phyloP scores from a whole-genome alignment of 2,329 filamentous ascomycete genomes.

The Raffaelea albimanens region DNA sequence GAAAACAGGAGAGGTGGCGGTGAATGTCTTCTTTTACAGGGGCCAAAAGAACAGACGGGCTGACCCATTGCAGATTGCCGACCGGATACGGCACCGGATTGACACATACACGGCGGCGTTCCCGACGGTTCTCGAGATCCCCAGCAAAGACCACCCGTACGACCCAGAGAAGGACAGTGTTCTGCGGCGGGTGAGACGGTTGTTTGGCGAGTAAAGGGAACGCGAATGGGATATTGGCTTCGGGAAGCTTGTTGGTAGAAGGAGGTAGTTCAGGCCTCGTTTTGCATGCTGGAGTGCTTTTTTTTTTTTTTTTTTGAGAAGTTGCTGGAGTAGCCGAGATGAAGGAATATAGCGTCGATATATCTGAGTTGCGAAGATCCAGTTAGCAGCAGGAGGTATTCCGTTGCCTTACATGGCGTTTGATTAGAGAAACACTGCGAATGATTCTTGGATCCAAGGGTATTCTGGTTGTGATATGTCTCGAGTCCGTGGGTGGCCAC shows the following conservation, averaged over 20 bases:
- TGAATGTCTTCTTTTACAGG: neutral
- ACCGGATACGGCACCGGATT: constrained; percentile 82
- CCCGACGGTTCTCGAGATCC: constrained; percentile 92
- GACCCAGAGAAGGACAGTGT: constrained; percentile 99
- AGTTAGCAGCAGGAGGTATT: neutral
- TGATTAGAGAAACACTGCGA: neutral
- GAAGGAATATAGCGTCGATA: too few species aligned
- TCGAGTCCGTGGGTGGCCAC: too few species aligned
- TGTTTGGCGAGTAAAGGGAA: constrained; percentile 56
- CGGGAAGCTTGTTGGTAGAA: too few species aligned
- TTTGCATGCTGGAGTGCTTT: neutral
- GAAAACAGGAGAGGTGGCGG: too few species aligned
- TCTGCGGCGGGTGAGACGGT: constrained; percentile 66
- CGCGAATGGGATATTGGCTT: too few species aligned
- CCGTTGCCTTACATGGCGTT: neutral
- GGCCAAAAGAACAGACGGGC: neutral
- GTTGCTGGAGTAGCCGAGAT: too few species aligned
- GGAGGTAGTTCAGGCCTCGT: too few species aligned
- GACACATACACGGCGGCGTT: constrained; percentile 92
- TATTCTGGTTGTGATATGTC: too few species aligned
- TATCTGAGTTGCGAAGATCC: too few species aligned
- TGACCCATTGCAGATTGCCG: constrained; percentile 59
- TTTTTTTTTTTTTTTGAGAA: neutral
- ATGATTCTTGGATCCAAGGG: too few species aligned
- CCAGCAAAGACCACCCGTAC: constrained; percentile 97